Evolutionary conservation across 2,329 filamentous ascomycete species (phyloP).

Genomic region (Aspergillus jensenii): DNA sequence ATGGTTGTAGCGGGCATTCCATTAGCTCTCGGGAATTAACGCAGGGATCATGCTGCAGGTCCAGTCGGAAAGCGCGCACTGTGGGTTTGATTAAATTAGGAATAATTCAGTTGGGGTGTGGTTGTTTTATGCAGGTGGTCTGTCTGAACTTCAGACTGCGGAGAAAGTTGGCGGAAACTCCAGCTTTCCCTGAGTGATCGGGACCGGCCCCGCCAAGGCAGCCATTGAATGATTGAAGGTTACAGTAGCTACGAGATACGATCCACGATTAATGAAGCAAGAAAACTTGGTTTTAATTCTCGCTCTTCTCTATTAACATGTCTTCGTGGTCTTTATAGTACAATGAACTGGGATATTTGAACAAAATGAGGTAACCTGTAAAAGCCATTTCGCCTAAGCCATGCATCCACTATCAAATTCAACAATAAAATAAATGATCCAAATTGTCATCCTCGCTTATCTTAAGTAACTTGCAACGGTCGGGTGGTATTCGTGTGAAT

Average conservation of each 20-base stretch:
- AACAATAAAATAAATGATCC: not conserved
- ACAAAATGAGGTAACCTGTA: slow-evolving; percentile 15
- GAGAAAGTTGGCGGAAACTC: slow-evolving; percentile 12
- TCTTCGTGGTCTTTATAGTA: slow-evolving; percentile 20
- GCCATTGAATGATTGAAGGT: not conserved
- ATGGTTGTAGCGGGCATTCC: slow-evolving; percentile 36
- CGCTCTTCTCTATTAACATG: slow-evolving; percentile 20
- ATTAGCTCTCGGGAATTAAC: slow-evolving; percentile 28
- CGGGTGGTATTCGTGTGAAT: not conserved
- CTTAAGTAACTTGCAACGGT: not conserved
- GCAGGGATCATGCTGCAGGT: slow-evolving; percentile 23
- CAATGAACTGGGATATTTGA: slow-evolving; percentile 18
- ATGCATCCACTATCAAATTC: slow-evolving; percentile 26
- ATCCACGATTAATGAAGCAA: not conserved
- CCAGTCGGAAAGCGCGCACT: slow-evolving; percentile 6
- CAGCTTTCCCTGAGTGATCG: not conserved
- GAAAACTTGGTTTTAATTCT: not conserved
- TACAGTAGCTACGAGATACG: not conserved
- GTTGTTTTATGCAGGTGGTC: not conserved
- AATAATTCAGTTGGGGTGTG: not conserved
- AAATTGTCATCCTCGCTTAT: slow-evolving; percentile 1
- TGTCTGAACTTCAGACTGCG: not conserved
- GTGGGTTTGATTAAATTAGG: not conserved
- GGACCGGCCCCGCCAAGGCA: slow-evolving; percentile 5
- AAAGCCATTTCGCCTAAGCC: slow-evolving; percentile 32